Conservation (phyloP, 2,329 filamentous ascomycete species). For the Nemania bipapillata region DNA sequence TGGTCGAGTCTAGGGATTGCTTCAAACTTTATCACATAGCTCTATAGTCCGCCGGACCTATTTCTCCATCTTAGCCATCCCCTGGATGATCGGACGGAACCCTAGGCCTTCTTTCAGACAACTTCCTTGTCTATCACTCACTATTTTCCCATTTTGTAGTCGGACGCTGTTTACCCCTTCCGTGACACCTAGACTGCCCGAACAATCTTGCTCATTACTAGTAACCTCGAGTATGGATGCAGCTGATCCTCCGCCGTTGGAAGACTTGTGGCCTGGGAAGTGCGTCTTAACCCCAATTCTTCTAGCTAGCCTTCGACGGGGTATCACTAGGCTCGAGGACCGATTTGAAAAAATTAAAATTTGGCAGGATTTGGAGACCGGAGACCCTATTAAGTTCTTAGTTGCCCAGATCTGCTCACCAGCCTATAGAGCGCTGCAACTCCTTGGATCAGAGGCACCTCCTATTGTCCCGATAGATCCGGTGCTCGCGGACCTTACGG, state of each 20-base stretch:
- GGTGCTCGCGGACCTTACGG: background rate
- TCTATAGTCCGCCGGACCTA: background rate
- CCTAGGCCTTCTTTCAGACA: background rate
- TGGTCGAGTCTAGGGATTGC: background rate
- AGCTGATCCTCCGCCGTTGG: background rate
- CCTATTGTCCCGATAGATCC: background rate
- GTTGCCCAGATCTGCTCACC: background rate
- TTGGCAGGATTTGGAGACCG: background rate
- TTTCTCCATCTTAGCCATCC: background rate
- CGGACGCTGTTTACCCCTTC: background rate
- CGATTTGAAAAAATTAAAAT: background rate
- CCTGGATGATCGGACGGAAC: background rate
- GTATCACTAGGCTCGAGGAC: background rate
- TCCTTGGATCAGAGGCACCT: background rate
- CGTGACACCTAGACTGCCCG: background rate
- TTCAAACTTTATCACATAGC: background rate
- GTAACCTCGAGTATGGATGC: background rate
- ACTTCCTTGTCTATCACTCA: background rate
- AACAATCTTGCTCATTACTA: background rate
- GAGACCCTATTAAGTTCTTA: constrained; percentile 5
- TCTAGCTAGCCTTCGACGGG: background rate
- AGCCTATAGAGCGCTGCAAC: background rate
- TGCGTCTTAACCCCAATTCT: background rate
- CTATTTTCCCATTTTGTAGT: background rate
- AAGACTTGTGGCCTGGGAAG: background rate